Evolutionary conservation across 2,329 filamentous ascomycete genomes (phyloP), one percentile per base, ranked within the genome.

Genomic region (Diaporthe sp.): DNA sequence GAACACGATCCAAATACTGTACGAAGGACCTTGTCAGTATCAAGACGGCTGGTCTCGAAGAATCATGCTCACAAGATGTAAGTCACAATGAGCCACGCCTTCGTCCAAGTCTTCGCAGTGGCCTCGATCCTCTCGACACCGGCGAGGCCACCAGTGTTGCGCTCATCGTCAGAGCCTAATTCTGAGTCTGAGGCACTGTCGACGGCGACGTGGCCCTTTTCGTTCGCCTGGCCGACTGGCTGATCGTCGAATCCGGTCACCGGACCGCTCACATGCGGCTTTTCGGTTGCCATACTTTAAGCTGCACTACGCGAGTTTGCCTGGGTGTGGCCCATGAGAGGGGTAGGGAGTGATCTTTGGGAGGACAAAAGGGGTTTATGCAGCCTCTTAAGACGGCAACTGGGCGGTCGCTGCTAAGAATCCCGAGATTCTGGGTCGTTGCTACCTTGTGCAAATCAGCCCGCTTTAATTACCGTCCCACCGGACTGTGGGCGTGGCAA

Each of bases 51-150:
- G 19, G 19, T 12, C 7, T 28, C 9, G 44, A 9, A 28, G 17
- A 4, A 25, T 31, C 8, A 12, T 17, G 28, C 86, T 79, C 80
- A 88, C 87, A 87, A 80, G 51, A 80, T 65, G 75, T 88, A 89
- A 51, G 87, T 85, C 1, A 81, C 28, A n/a, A 86, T 83, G 19
- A 89, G 81, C 70, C 87, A 81, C 44, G 78, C 78, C 60, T 75
- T 84, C 0, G 83, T 82, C 86, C 87, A 87, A 49, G 86, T 85
- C 58, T 84, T 85, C 39, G 87, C 85, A 12, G 85, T 84, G 19
- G 87, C 88, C 79, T 88, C 86, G n/a, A 88, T 84, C 71, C 86
- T 85, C 75, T 86, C 84, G 25, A 89, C 86, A 80, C 88, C 88
- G 12, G 82, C 81, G 79, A 88, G 86, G 12, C 82, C 82, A 28